A percentile compares a stretch with the other conserved stretches of the same genome.
Conservation (phyloP, 1,284 basidiomycete genomes). For the Heterobasidion occidentale region DNA sequence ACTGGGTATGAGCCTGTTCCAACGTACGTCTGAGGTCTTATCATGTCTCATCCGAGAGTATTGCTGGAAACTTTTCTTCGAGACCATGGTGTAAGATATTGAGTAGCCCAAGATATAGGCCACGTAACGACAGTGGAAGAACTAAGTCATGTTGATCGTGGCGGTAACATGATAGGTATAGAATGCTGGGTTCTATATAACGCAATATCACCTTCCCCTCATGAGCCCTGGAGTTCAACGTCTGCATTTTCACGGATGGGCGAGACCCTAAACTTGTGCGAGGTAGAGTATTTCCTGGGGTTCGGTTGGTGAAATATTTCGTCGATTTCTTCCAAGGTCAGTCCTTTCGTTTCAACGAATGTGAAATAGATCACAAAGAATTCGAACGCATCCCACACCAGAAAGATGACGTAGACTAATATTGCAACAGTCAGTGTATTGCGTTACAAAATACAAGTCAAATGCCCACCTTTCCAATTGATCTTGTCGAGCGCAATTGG, state of each 20-base stretch:
- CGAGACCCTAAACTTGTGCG: slow-evolving; percentile 7
- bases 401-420: slow-evolving; percentile 43
- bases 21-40: too few species aligned
- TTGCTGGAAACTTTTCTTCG: too few species aligned
- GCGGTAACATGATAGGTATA: too few species aligned
- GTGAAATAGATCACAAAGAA: slow-evolving; percentile 48
- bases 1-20: too few species aligned
- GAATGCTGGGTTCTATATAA: too few species aligned
- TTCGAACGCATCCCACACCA: slow-evolving; percentile 47
- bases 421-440: not conserved
- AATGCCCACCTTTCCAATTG: slow-evolving; percentile 33
- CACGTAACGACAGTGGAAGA: too few species aligned
- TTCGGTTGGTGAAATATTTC: slow-evolving; percentile 39
- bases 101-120: too few species aligned
- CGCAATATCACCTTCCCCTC: too few species aligned
- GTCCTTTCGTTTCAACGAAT: slow-evolving; percentile 38
- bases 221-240: not conserved
- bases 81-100: too few species aligned
- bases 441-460: slow-evolving; percentile 1
- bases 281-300: slow-evolving; percentile 33
- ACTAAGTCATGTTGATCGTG: too few species aligned
- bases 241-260: not conserved
- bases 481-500: slow-evolving; percentile 37
- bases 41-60: too few species aligned
- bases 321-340: slow-evolving; percentile 48